Conservation (phyloP, 495 filamentous ascomycete genomes). For the Acidiella bohemica region DNA sequence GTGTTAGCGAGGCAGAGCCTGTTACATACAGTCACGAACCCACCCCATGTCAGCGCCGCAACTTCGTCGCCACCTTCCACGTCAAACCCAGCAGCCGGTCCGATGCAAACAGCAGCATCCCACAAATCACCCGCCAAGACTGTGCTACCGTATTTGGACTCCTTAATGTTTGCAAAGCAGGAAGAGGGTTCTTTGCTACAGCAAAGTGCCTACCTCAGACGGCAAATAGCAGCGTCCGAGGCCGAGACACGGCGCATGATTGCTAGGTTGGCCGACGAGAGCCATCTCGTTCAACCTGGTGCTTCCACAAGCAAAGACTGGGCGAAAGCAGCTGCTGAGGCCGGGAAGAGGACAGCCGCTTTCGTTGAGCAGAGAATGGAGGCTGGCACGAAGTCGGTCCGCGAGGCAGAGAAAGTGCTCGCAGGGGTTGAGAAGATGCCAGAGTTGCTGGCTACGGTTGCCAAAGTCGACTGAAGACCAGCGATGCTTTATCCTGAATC, state of each 20-base stretch:
- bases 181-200: constrained; percentile 11
- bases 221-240: constrained; percentile 20
- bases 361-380: constrained; percentile 2
- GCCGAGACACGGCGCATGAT: constrained; percentile 17
- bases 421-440: background rate
- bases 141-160: constrained; percentile 9
- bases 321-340: constrained; percentile 13
- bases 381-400: background rate
- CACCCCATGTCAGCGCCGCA: background rate
- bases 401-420: background rate
- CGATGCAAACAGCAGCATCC: background rate
- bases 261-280: constrained; percentile 25
- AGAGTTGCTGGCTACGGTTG: background rate
- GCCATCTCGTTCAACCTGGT: constrained; percentile 25
- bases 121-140: background rate
- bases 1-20: constrained; percentile 6
- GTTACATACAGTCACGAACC: background rate
- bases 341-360: background rate
- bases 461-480: no score
- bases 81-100: background rate
- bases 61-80: background rate
- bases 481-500: no score
- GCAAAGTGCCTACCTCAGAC: constrained; percentile 12
- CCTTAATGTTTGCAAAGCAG: constrained; percentile 6
- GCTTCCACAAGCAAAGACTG: constrained; percentile 9